Evolutionary conservation across 148 eudicot species (phyloP).

Genomic region (Amaranthus palmeri): DNA sequence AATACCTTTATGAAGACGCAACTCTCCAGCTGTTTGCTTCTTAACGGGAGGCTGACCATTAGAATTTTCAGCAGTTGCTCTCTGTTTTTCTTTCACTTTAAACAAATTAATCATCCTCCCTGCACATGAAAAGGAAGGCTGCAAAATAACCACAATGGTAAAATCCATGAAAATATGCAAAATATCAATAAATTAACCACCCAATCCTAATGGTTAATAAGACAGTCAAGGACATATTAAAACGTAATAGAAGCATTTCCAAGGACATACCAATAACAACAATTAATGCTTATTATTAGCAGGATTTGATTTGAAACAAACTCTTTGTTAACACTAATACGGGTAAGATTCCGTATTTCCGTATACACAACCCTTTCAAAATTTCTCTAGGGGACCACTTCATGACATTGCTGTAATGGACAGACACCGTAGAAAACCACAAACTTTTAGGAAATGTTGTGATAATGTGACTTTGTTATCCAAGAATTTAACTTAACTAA

Average conservation of each 20-base stretch:
- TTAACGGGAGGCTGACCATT: slow-evolving; percentile 60
- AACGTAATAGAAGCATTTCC: too few species aligned
- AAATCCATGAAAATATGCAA: not conserved
- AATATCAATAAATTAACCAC: not conserved
- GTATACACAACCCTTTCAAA: too few species aligned
- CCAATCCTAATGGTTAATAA: too few species aligned
- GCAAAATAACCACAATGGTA: not conserved
- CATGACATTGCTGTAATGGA: too few species aligned
- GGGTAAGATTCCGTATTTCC: too few species aligned
- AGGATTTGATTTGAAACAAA: too few species aligned
- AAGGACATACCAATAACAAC: not conserved
- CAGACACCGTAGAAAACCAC: too few species aligned
- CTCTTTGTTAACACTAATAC: too few species aligned
- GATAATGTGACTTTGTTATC: too few species aligned
- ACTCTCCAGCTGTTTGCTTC: slow-evolving; percentile 86
- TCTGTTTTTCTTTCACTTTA: slow-evolving; percentile 73
- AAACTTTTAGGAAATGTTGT: too few species aligned
- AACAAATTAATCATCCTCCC: slow-evolving; percentile 77
- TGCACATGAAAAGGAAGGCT: slow-evolving; percentile 18
- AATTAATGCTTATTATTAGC: not conserved
- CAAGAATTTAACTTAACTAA: too few species aligned
- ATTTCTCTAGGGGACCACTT: too few species aligned
- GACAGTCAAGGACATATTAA: not conserved
- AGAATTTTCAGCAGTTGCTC: slow-evolving; percentile 60
- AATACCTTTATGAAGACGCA: slow-evolving; percentile 78